Conservation (phyloP, 1,284 basidiomycete genomes). For the Boletus semigastroideus region DNA sequence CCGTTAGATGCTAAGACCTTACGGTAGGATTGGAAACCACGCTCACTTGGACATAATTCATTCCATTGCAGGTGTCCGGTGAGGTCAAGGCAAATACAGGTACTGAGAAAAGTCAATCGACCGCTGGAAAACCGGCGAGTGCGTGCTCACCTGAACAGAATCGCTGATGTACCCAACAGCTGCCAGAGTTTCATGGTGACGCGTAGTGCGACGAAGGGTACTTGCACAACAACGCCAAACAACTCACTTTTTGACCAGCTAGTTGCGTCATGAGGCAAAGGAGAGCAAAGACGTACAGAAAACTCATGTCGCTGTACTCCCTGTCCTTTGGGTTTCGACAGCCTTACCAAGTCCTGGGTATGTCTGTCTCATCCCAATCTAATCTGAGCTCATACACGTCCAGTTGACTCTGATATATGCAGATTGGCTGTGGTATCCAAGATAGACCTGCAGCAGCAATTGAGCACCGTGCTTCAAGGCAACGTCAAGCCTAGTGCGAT, state of each 20-base stretch:
- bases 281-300: conserved; percentile 88
- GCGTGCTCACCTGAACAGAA: conserved; percentile 18
- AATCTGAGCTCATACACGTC: conserved; percentile 16
- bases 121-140: not conserved
- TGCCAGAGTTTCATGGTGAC: conserved; percentile 18
- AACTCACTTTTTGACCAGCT: not conserved
- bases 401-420: conserved; percentile 88
- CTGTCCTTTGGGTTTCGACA: conserved; percentile 86
- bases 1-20: conserved; percentile 2
- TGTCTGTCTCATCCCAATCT: conserved; percentile 22
- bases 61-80: conserved; percentile 65
- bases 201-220: not conserved
- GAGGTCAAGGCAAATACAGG: conserved; percentile 50
- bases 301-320: conserved; percentile 87
- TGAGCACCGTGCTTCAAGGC: conserved; percentile 77
- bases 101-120: conserved; percentile 24
- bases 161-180: conserved; percentile 7
- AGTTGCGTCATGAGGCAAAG: conserved; percentile 79
- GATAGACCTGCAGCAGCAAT: conserved; percentile 73
- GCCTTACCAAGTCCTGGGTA: conserved; percentile 88
- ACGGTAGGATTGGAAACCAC: not conserved
- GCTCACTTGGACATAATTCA: conserved; percentile 58
- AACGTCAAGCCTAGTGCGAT: conserved; percentile 84
- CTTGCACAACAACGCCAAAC: conserved; percentile 28
- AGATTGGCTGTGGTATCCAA: conserved; percentile 67